Evolutionary conservation across 306 rosid species (phyloP).

Genomic region (Herpetospermum pedunculosum): DNA sequence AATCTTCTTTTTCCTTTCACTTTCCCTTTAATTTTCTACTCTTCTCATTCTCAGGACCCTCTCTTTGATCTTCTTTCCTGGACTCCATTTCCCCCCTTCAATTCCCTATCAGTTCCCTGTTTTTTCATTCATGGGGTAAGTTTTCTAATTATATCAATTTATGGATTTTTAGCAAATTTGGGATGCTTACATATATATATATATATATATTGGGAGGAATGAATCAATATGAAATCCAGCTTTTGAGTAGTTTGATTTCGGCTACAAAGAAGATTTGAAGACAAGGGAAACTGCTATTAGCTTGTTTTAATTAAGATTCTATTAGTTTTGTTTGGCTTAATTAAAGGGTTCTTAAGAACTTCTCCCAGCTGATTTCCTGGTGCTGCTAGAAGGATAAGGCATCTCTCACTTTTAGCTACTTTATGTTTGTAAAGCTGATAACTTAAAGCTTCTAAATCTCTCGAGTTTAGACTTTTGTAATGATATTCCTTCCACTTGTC

Average conservation of each 20-base stretch:
- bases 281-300: too few species aligned
- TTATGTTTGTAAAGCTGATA: neutral
- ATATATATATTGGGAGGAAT: neutral
- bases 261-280: neutral
- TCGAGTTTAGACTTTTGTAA: neutral
- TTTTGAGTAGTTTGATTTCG: neutral
- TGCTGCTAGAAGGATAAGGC: neutral
- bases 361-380: neutral
- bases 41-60: slow-evolving; percentile 13
- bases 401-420: neutral
- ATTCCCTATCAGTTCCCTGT: slow-evolving; percentile 15
- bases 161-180: neutral
- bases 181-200: neutral
- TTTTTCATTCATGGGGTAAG: slow-evolving; percentile 54
- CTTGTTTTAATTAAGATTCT: neutral
- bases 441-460: neutral
- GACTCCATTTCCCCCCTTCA: slow-evolving; percentile 12
- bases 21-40: too few species aligned
- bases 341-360: neutral
- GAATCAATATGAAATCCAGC: neutral
- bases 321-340: neutral
- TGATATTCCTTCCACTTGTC: neutral
- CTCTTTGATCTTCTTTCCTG: slow-evolving; percentile 21
- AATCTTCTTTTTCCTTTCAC: neutral
- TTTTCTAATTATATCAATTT: slow-evolving; percentile 13